phyloP scores from a whole-genome alignment of 2,329 filamentous ascomycete genomes.

The Trichoderma sp. region DNA sequence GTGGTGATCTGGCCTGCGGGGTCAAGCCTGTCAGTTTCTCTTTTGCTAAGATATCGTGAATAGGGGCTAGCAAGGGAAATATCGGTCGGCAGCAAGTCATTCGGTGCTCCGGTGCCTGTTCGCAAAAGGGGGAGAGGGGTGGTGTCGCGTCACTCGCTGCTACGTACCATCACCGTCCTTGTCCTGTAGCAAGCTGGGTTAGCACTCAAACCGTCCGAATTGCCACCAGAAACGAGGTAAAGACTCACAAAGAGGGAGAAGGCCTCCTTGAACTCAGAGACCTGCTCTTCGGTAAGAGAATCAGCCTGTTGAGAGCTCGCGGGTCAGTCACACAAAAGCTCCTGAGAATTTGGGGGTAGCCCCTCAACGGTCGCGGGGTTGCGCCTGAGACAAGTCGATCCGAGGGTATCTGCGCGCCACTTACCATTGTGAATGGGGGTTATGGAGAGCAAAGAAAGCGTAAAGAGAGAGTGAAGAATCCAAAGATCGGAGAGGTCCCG shows the following conservation, averaged over 20 bases:
- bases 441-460: slow-evolving; percentile 20
- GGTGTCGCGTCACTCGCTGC: slow-evolving; percentile 4
- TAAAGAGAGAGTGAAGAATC: neutral
- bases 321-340: slow-evolving; percentile 27
- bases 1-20: slow-evolving; percentile 79
- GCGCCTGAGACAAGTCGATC: slow-evolving; percentile 2
- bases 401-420: slow-evolving; percentile 18
- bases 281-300: slow-evolving; percentile 98
- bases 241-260: slow-evolving; percentile 96
- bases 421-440: slow-evolving; percentile 31
- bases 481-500: neutral
- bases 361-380: slow-evolving; percentile 28
- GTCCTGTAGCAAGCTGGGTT: slow-evolving; percentile 54
- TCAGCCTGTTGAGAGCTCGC: slow-evolving; percentile 65
- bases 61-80: neutral
- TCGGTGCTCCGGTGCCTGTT: neutral
- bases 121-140: neutral
- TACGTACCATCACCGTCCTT: slow-evolving; percentile 88
- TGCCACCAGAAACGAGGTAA: neutral
- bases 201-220: slow-evolving; percentile 23
- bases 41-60: neutral
- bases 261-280: slow-evolving; percentile 99
- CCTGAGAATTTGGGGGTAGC: slow-evolving; percentile 21
- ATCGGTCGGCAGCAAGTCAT: neutral
- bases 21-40: slow-evolving; percentile 2